Conservation (phyloP, 176 grass and related monocot genomes). For the Saccharum spontaneum region DNA sequence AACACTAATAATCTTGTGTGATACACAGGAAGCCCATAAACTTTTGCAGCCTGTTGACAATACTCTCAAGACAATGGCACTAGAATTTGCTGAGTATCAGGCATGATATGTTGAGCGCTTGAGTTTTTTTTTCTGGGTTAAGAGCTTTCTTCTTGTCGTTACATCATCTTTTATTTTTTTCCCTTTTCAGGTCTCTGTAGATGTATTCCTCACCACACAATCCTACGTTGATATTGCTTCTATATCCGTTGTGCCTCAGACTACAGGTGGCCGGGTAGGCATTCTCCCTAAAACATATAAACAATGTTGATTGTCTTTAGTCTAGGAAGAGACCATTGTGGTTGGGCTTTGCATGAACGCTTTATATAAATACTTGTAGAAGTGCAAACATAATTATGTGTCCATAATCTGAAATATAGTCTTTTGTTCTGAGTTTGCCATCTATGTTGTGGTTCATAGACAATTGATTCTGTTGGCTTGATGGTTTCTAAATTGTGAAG, state of each 20-base stretch:
- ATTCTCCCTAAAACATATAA: conserved; percentile 5
- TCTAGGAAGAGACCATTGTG: not conserved
- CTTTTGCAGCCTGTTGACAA: conserved; percentile 75
- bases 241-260: conserved; percentile 68
- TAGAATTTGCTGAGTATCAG: conserved; percentile 95
- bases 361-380: not conserved
- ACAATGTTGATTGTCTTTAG: not conserved
- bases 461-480: not conserved
- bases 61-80: conserved; percentile 82
- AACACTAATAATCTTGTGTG: conserved; percentile 16
- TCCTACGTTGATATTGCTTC: conserved; percentile 84
- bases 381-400: not conserved
- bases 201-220: conserved; percentile 85
- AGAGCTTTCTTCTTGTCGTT: not conserved
- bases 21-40: conserved; percentile 76
- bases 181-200: conserved; percentile 69
- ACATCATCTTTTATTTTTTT: conserved; percentile 1
- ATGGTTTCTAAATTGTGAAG: not conserved
- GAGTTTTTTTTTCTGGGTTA: not conserved
- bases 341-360: not conserved
- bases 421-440: not conserved
- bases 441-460: not conserved
- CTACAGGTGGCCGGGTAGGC: conserved; percentile 79
- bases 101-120: conserved; percentile 26
- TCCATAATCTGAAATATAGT: not conserved